Evolutionary conservation across 1,284 basidiomycete genomes (phyloP).

Genomic region (Ceraceosorus guamensis): DNA sequence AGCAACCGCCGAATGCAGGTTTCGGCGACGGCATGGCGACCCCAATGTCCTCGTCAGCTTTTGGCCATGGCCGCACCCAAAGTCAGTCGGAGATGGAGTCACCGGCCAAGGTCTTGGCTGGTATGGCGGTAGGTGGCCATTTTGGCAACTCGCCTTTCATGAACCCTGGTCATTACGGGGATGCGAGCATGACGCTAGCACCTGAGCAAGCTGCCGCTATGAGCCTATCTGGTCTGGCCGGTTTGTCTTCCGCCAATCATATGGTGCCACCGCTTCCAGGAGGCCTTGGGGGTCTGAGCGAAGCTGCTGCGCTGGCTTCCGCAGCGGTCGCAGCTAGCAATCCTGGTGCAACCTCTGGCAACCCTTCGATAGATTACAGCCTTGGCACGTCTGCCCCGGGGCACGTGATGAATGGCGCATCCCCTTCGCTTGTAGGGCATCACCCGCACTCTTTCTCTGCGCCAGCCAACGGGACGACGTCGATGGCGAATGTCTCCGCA

Average conservation of each 20-base stretch:
- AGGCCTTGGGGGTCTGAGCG: not conserved
- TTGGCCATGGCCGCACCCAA: not conserved
- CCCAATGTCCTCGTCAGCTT: not conserved
- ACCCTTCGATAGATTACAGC: too few relatives aligned
- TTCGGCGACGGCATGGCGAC: not conserved
- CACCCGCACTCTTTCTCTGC: too few relatives aligned
- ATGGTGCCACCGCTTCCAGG: not conserved
- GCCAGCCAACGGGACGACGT: not conserved
- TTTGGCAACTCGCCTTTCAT: not conserved
- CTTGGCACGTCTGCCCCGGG: too few relatives aligned
- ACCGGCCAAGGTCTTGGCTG: slow-evolving; percentile 6
- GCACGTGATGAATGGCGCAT: too few relatives aligned
- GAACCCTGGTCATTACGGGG: not conserved
- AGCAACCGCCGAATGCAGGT: not conserved
- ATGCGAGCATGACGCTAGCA: not conserved
- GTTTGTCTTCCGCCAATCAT: not conserved
- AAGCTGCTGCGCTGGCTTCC: not conserved
- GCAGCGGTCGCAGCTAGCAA: not conserved
- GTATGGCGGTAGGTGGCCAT: not conserved
- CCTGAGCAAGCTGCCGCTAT: slow-evolving; percentile 7
- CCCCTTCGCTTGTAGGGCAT: too few relatives aligned
- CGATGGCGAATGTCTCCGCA: not conserved
- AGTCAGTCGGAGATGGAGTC: slow-evolving; percentile 1
- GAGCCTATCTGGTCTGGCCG: slow-evolving; percentile 5
- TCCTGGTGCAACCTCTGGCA: too few relatives aligned